Conservation (phyloP, 2,329 filamentous ascomycete genomes). For the Aspergillus candidus region DNA sequence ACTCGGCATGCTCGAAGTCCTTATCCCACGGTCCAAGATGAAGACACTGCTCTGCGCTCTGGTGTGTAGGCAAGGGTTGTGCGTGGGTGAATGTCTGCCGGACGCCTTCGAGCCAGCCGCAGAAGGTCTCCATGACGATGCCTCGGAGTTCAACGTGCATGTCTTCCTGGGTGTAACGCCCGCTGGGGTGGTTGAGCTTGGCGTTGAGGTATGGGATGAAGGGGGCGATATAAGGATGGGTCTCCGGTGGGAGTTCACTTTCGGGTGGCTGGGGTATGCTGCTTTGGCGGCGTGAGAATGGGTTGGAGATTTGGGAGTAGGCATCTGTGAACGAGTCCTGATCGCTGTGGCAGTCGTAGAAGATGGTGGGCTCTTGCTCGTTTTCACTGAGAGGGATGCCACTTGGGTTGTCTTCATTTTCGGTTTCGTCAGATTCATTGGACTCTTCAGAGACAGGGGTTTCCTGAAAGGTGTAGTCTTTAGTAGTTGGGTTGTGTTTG, state of each 20-base stretch:
- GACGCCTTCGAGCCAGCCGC: constrained; percentile 19
- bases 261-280: not conserved
- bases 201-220: constrained; percentile 21
- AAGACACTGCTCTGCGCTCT: constrained; percentile 10
- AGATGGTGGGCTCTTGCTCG: too few relatives aligned
- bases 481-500: too few relatives aligned
- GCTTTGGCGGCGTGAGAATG: too few relatives aligned
- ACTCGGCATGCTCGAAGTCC: constrained; percentile 14
- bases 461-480: too few relatives aligned
- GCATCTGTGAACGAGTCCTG: too few relatives aligned
- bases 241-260: not conserved
- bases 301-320: too few relatives aligned
- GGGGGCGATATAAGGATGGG: constrained; percentile 6
- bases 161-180: constrained; percentile 20
- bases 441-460: too few relatives aligned
- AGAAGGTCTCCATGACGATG: constrained; percentile 24
- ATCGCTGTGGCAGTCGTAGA: too few relatives aligned
- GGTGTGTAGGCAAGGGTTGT: not conserved
- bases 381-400: too few relatives aligned
- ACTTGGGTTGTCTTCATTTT: too few relatives aligned
- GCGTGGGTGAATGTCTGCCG: constrained; percentile 16
- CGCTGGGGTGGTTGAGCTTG: constrained; percentile 19
- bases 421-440: too few relatives aligned
- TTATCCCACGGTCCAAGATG: constrained; percentile 27
- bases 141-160: constrained; percentile 22